Evolutionary conservation across 495 filamentous ascomycete genomes (phyloP).

Genomic region (Cairneyella variabilis): DNA sequence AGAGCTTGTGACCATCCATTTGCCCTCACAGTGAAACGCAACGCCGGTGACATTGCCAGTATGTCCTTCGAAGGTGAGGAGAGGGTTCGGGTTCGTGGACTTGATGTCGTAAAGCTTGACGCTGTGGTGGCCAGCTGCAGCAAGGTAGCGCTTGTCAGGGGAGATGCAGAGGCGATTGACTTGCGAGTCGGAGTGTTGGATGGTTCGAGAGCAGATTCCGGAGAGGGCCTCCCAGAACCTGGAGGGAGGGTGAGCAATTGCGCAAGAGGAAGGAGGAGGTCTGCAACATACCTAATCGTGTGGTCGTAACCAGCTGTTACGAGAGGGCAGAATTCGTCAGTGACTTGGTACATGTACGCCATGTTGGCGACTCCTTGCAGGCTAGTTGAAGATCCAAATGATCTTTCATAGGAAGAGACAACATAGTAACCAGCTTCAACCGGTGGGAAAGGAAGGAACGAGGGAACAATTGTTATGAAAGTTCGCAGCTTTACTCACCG

Average conservation of each 20-base stretch:
- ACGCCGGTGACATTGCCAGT: conserved; percentile 94
- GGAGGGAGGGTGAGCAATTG: conserved; percentile 6
- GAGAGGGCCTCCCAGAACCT: conserved; percentile 99
- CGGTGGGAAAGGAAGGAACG: background rate
- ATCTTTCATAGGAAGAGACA: background rate
- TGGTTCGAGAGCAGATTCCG: conserved; percentile 95
- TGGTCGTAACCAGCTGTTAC: conserved; percentile 91
- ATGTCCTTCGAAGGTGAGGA: conserved; percentile 92
- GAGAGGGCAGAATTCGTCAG: conserved; percentile 14
- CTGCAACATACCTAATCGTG: conserved; percentile 76
- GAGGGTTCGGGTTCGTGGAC: conserved; percentile 86
- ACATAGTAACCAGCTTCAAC: background rate
- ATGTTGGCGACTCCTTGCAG: no score
- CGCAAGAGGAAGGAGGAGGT: background rate
- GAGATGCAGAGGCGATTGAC: conserved; percentile 98
- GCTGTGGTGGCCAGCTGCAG: conserved; percentile 88
- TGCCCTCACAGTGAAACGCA: conserved; percentile 96
- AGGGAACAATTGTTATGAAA: background rate
- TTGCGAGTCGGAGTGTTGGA: conserved; percentile 96
- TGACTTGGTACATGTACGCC: background rate
- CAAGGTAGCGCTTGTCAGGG: conserved; percentile 93
- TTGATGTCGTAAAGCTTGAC: conserved; percentile 98
- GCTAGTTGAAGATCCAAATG: no score
- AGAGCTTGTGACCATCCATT: conserved; percentile 99
- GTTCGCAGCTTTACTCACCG: background rate